A percentile compares a stretch with the other conserved stretches of the same genome.
phyloP scores from a whole-genome alignment of 441 rosid genomes.

The Populus hybrid region DNA sequence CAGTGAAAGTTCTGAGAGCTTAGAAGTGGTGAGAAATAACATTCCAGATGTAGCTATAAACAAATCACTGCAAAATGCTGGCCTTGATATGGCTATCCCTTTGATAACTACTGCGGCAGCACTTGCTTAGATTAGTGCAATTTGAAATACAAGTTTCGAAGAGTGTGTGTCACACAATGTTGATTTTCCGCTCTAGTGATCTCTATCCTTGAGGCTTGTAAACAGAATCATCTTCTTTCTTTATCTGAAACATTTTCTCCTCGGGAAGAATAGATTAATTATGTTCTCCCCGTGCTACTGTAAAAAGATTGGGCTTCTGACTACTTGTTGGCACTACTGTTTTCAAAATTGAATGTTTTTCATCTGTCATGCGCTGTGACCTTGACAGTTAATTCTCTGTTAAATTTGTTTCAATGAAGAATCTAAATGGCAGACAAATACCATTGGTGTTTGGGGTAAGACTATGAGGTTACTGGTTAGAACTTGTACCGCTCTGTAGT shows the following conservation, averaged over 20 bases:
- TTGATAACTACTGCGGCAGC: neutral
- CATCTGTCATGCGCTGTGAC: too few relatives aligned
- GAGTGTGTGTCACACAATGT: neutral
- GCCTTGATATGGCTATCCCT: neutral
- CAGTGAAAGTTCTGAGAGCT: too few relatives aligned
- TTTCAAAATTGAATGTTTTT: too few relatives aligned
- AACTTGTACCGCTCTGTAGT: too few relatives aligned
- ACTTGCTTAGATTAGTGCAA: neutral
- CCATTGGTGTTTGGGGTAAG: too few relatives aligned
- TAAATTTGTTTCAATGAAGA: too few relatives aligned
- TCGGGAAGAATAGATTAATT: neutral
- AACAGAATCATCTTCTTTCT: neutral
- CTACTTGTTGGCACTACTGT: too few relatives aligned
- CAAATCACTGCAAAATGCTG: neutral
- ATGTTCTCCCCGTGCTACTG: neutral
- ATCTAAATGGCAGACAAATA: too few relatives aligned
- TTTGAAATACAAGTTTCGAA: neutral
- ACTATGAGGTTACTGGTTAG: too few relatives aligned
- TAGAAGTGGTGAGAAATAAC: too few relatives aligned
- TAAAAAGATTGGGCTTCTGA: neutral
- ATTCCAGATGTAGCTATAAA: too few relatives aligned
- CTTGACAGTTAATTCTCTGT: too few relatives aligned
- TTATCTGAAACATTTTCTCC: neutral
- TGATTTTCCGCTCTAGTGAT: neutral
- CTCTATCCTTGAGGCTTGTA: neutral